These are phyloP conservation scores for Microbotryum silenes-acaulis DNA, from an alignment of 1,284 basidiomycete species.

Conservation along the genomic window DNA sequence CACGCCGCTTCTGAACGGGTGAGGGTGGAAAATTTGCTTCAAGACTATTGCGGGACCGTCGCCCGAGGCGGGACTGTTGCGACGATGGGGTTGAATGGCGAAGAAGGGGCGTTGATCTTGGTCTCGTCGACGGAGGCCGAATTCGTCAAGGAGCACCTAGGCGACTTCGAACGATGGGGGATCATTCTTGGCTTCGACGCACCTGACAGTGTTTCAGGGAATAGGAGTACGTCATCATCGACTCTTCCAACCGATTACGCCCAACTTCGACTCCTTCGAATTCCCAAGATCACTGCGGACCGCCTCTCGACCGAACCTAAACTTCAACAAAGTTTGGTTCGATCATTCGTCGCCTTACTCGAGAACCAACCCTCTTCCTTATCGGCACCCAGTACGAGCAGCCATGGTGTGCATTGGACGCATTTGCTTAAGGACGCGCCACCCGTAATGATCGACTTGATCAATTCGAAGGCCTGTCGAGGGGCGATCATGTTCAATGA, in stretches of 20 bases:
- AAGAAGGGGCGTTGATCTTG: slow-evolving; percentile 28
- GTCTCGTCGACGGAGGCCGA: slow-evolving; percentile 36
- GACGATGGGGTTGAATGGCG: slow-evolving; percentile 39
- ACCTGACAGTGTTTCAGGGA: not conserved
- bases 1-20: slow-evolving; percentile 92
- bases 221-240: no score
- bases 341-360: slow-evolving; percentile 15
- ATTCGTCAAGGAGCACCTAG: not conserved
- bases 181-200: slow-evolving; percentile 48
- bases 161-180: slow-evolving; percentile 61
- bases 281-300: slow-evolving; percentile 39
- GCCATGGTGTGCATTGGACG: slow-evolving; percentile 49
- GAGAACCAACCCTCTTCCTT: not conserved
- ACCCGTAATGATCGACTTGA: slow-evolving; percentile 62
- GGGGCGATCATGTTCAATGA: slow-evolving; percentile 98
- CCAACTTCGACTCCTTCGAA: slow-evolving; percentile 39
- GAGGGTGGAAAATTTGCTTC: slow-evolving; percentile 73
- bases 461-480: slow-evolving; percentile 88
- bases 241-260: slow-evolving; percentile 32
- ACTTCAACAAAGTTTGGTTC: slow-evolving; percentile 37
- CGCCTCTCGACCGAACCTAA: slow-evolving; percentile 33
- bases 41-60: slow-evolving; percentile 59
- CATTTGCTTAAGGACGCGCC: slow-evolving; percentile 70
- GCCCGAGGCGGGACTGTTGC: slow-evolving; percentile 39
- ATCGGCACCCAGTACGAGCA: not conserved